Percentiles rank a stretch among this genome's conserved stretches.
Evolutionary conservation across 768 basidiomycete genomes (phyloP).

Genomic region (Mycena belliarum): DNA sequence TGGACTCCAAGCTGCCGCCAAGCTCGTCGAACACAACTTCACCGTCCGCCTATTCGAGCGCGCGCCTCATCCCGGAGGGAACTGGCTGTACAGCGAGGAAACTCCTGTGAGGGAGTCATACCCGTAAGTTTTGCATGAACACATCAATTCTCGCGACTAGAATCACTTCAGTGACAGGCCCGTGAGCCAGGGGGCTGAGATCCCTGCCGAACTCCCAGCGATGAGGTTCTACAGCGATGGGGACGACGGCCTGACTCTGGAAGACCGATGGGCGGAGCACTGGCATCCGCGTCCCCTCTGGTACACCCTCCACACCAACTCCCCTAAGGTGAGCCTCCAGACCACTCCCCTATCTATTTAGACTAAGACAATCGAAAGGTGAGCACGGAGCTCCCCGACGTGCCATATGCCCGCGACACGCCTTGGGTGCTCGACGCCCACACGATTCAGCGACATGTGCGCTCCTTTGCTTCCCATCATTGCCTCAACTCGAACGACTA

Average conservation of each 20-base stretch:
- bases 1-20: constrained; percentile 17
- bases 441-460: constrained; percentile 10
- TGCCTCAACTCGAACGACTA: constrained; percentile 11
- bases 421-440: constrained; percentile 10
- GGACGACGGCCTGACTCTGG: constrained; percentile 5
- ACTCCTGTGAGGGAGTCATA: constrained; percentile 20
- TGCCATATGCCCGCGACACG: constrained; percentile 1
- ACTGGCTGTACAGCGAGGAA: constrained; percentile 26
- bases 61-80: constrained; percentile 21
- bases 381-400: constrained; percentile 15
- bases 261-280: constrained; percentile 7
- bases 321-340: constrained; percentile 2
- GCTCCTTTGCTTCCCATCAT: constrained; percentile 15
- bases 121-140: constrained; percentile 2
- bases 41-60: constrained; percentile 18
- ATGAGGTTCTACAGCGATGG: constrained; percentile 9
- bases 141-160: background rate
- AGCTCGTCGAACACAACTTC: constrained; percentile 19
- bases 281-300: constrained; percentile 15
- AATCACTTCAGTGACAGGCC: background rate
- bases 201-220: constrained; percentile 1
- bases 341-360: no score
- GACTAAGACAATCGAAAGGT: no score
- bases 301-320: constrained; percentile 7
- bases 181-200: background rate